Percentiles rank a stretch among this genome's conserved stretches.
Evolutionary conservation across 192 early-diverging fungal species (phyloP).

Genomic region (Rhizophagus prolifer): DNA sequence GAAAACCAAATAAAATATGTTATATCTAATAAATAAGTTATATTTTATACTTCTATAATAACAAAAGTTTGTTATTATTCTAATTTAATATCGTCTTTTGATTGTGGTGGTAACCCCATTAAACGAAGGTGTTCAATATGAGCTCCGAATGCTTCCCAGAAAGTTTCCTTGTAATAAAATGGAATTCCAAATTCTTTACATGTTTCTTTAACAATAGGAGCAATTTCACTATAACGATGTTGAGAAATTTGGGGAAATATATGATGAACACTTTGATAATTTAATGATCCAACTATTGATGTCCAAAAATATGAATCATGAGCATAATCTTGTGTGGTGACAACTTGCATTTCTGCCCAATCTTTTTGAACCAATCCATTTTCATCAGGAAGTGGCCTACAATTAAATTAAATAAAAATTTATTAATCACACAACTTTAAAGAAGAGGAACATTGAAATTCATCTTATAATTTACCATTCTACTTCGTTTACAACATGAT

Average conservation of each 20-base stretch:
- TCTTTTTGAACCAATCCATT: constrained; percentile 46
- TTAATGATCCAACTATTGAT: constrained; percentile 48
- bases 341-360: constrained; percentile 57
- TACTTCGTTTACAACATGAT: constrained; percentile 59
- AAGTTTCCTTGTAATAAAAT: constrained; percentile 50
- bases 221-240: constrained; percentile 52
- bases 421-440: neutral
- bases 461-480: constrained; percentile 37
- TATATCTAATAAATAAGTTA: neutral
- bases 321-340: constrained; percentile 56
- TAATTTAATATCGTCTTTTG: constrained; percentile 33
- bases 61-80: neutral
- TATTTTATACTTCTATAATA: neutral
- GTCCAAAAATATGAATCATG: constrained; percentile 52
- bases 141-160: constrained; percentile 48
- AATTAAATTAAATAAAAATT: neutral
- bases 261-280: constrained; percentile 55
- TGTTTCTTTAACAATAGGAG: constrained; percentile 46
- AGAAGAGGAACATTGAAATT: neutral
- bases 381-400: constrained; percentile 47
- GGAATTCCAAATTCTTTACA: constrained; percentile 52
- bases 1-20: too few species aligned
- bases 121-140: constrained; percentile 47
- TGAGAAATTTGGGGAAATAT: constrained; percentile 53
- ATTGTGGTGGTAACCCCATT: constrained; percentile 35